Base-by-base conservation (phyloP, 768 basidiomycete species). In the Gelatoporia subvermispora region DNA sequence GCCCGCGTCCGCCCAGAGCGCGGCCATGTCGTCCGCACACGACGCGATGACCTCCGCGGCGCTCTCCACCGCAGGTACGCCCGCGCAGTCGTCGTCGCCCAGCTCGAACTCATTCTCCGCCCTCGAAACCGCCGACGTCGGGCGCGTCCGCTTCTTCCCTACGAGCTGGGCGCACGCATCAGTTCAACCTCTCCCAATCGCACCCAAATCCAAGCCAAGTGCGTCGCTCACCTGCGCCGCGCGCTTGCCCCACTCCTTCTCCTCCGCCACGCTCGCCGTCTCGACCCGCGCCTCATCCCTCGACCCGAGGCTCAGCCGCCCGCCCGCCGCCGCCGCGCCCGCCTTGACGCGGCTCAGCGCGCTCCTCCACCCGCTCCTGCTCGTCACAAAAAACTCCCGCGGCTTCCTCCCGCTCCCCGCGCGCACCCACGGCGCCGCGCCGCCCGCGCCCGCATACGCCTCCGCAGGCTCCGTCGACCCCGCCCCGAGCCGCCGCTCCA, bases 1-100 rank as follows among this genome's bases (percentile, higher is more conserved):
- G 8, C 74, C 68, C 13, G 73, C 52, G 57, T 90, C 85, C 41
- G 76, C 73, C 85, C 85, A 86, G 8, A 88, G 67, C 11, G 68
- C 68, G 49, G 77, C 77, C 59, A 88, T 85, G 53, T 85, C 83
- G 3, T 82, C 78, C 28, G 71, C 70, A 61, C 79, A 84, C 2
- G 71, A 72, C 3, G 75, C 72, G 31, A 88, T 73, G 8, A 81
- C 68, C n/a, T 81, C 79, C 21, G 73, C 60, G 16, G 78, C 72
- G 34, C 77, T 75, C 41, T 85, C 78, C 41, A 78, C 78, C 23
- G 45, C 41, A 35, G 48, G 43, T 13, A 31, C 28, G 28, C 13
- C 28, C 47, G 51, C 47, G 41, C 43, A 1, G 31, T 48, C 8
- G 35, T 52, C 3, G 24, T 53, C 49, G 16, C 15, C 34, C 8